Conservation (phyloP, 495 filamentous ascomycete genomes). For the Talaromyces thailandensis region DNA sequence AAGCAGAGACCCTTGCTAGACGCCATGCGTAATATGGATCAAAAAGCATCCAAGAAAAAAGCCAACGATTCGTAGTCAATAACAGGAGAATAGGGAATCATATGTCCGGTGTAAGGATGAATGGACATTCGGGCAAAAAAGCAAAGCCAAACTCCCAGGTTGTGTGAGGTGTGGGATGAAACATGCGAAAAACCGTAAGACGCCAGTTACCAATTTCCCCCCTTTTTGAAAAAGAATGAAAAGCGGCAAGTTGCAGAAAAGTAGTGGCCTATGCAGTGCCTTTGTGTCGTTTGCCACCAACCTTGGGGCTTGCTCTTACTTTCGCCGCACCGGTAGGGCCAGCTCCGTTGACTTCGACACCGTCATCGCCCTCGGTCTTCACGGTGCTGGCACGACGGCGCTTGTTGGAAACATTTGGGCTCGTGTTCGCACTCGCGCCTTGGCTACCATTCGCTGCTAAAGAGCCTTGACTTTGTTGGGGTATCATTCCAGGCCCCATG, state of each 20-base stretch:
- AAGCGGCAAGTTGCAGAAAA: neutral
- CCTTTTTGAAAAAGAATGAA: neutral
- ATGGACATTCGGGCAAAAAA: neutral
- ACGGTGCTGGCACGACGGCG: slow-evolving; percentile 67
- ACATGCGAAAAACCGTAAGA: slow-evolving; percentile 5
- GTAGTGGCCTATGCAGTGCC: slow-evolving; percentile 18
- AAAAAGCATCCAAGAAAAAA: neutral
- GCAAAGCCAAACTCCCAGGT: slow-evolving; percentile 1
- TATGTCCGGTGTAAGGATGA: neutral
- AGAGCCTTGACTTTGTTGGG: slow-evolving; percentile 66
- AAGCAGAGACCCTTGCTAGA: neutral
- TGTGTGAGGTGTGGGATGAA: neutral
- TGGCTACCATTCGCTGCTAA: slow-evolving; percentile 50
- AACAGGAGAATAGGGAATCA: slow-evolving; percentile 3
- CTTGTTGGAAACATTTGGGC: slow-evolving; percentile 71
- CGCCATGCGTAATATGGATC: slow-evolving; percentile 5
- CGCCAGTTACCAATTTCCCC: slow-evolving; percentile 5
- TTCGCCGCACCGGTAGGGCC: slow-evolving; percentile 30
- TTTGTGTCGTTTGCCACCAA: slow-evolving; percentile 48
- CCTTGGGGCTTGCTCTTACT: slow-evolving; percentile 48
- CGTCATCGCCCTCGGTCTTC: slow-evolving; percentile 64
- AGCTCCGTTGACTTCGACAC: slow-evolving; percentile 41
- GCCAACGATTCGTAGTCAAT: neutral
- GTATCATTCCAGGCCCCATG: slow-evolving; percentile 48
- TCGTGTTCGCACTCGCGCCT: slow-evolving; percentile 73